Evolutionary conservation across 2,329 filamentous ascomycete genomes (phyloP).

Genomic region (Colletotrichum costaricense): DNA sequence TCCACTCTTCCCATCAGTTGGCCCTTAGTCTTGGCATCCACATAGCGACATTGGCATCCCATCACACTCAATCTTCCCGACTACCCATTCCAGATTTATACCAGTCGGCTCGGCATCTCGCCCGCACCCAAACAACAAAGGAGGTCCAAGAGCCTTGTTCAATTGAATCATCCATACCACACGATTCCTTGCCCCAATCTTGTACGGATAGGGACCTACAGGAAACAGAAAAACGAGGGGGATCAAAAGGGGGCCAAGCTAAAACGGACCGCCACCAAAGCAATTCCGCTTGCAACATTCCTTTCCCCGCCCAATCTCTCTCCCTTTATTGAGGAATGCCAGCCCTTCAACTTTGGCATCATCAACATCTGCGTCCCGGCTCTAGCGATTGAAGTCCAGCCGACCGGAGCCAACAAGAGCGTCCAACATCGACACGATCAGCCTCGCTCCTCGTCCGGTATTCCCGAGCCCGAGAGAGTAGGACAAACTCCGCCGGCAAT

Average conservation of each 20-base stretch:
- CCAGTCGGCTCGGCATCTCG: background rate
- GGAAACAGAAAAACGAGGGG: background rate
- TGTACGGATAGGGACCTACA: background rate
- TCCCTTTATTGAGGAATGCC: background rate
- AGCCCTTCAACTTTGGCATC: background rate
- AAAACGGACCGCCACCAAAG: background rate
- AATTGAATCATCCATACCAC: background rate
- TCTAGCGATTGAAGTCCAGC: background rate
- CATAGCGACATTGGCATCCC: constrained; percentile 27
- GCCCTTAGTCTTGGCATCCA: constrained; percentile 25
- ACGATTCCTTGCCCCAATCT: background rate
- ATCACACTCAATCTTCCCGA: background rate
- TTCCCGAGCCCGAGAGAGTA: background rate
- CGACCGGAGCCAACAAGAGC: background rate
- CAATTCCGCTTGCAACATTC: background rate
- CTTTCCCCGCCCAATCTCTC: background rate
- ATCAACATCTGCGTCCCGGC: background rate
- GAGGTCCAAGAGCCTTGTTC: background rate
- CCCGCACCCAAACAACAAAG: background rate
- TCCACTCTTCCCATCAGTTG: background rate
- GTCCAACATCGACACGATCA: background rate
- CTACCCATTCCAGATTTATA: background rate
- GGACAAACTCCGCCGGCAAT: background rate
- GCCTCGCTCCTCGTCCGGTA: background rate
- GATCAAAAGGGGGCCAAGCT: background rate